These are phyloP conservation scores for Dothiorella sarmentorum DNA, from an alignment of 2,329 filamentous ascomycete genomes.

Conservation along the genomic window DNA sequence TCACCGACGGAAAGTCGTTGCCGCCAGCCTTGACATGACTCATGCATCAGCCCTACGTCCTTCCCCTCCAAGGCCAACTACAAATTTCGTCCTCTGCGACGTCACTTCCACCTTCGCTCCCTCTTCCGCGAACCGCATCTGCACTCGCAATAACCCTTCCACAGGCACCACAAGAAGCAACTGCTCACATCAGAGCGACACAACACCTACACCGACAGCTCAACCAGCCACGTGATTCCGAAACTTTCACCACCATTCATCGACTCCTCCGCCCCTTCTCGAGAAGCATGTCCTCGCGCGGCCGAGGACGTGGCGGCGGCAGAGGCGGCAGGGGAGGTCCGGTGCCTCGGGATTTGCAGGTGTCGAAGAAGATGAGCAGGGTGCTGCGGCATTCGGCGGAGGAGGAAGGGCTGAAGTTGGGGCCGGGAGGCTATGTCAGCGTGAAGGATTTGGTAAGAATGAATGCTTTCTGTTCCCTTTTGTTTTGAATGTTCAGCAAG, in stretches of 20 bases:
- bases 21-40: too few relatives aligned
- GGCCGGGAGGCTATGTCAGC: conserved; percentile 58
- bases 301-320: neutral
- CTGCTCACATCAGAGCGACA: too few relatives aligned
- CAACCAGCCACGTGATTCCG: neutral
- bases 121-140: too few relatives aligned
- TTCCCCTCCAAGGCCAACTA: too few relatives aligned
- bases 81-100: too few relatives aligned
- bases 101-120: too few relatives aligned
- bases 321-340: conserved; percentile 6
- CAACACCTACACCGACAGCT: too few relatives aligned
- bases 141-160: too few relatives aligned
- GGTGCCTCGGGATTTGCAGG: conserved; percentile 41
- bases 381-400: conserved; percentile 61
- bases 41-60: too few relatives aligned
- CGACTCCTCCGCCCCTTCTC: neutral
- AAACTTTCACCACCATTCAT: neutral
- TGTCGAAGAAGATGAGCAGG: conserved; percentile 51
- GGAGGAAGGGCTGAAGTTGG: conserved; percentile 57
- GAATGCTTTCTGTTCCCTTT: conserved; percentile 22
- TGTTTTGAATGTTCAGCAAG: too few relatives aligned
- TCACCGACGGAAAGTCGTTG: too few relatives aligned
- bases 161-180: too few relatives aligned
- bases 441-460: conserved; percentile 58
- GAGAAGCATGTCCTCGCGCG: neutral